Evolutionary conservation across 768 basidiomycete species (phyloP).

Genomic region (Suillus fuscotomentosus): DNA sequence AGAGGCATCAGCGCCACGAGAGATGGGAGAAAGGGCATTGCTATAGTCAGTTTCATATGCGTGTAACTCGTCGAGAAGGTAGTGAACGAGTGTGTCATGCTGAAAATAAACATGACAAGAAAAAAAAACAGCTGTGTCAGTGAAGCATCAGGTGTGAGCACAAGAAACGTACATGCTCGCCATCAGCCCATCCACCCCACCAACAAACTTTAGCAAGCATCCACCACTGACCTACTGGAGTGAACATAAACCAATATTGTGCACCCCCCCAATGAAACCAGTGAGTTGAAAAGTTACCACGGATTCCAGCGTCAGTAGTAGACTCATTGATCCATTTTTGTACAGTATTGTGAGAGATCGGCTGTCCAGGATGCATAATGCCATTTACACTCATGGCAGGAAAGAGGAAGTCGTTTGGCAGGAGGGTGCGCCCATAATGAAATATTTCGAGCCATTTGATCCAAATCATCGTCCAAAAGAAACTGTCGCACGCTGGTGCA

Average conservation of each 20-base stretch:
- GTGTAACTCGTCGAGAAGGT: conserved; percentile 26
- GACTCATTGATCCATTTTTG: conserved; percentile 19
- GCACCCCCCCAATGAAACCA: conserved; percentile 27
- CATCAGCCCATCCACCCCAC: conserved; percentile 45
- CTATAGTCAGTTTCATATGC: conserved; percentile 23
- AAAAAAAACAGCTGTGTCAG: not conserved
- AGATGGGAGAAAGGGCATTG: conserved; percentile 4
- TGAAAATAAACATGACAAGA: not conserved
- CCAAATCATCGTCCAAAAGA: not conserved
- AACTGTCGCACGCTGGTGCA: not conserved
- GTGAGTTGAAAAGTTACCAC: conserved; percentile 23
- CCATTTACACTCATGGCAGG: conserved; percentile 22
- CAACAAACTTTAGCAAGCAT: conserved; percentile 31
- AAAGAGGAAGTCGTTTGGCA: conserved; percentile 19
- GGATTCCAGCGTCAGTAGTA: conserved; percentile 2
- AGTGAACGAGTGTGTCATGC: conserved; percentile 11
- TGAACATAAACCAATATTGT: conserved; percentile 27
- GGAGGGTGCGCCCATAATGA: conserved; percentile 13
- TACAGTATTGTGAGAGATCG: conserved; percentile 21
- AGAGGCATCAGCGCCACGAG: not conserved
- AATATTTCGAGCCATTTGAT: not conserved
- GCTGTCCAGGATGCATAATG: conserved; percentile 20
- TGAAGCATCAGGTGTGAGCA: not conserved
- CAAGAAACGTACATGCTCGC: conserved; percentile 29
- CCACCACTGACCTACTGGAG: conserved; percentile 30